Evolutionary conservation across 2,329 filamentous ascomycete genomes (phyloP).

Genomic region (Stachybotrys chlorohalonatus): DNA sequence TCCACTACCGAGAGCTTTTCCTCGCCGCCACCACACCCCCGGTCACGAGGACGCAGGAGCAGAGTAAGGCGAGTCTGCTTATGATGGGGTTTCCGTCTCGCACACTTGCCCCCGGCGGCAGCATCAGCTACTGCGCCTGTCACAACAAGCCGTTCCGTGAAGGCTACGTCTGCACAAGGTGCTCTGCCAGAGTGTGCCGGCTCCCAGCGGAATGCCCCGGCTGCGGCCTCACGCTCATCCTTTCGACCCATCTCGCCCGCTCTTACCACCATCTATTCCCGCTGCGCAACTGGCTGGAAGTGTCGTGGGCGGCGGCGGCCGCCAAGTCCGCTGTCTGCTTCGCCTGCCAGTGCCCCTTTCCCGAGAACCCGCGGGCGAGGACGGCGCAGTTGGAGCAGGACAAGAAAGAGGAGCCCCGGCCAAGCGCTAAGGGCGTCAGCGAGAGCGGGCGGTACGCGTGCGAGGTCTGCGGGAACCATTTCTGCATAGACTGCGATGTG

Average conservation of each 20-base stretch:
- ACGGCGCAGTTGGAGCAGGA: slow-evolving; percentile 6
- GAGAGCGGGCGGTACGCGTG: slow-evolving; percentile 87
- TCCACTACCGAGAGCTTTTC: slow-evolving; percentile 79
- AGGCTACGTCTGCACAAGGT: slow-evolving; percentile 86
- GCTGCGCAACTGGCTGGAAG: slow-evolving; percentile 81
- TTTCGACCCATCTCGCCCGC: slow-evolving; percentile 87
- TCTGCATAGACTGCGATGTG: slow-evolving; percentile 96
- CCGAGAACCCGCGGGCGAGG: slow-evolving; percentile 28
- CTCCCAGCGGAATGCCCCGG: slow-evolving; percentile 85
- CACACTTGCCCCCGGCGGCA: slow-evolving; percentile 57
- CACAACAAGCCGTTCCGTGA: slow-evolving; percentile 75
- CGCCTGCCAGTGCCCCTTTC: slow-evolving; percentile 69
- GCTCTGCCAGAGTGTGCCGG: slow-evolving; percentile 78
- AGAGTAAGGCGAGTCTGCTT: slow-evolving; percentile 57
- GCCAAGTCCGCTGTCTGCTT: slow-evolving; percentile 57
- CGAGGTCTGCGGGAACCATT: slow-evolving; percentile 77
- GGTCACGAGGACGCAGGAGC: slow-evolving; percentile 58
- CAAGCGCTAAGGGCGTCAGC: slow-evolving; percentile 55
- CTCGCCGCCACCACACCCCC: slow-evolving; percentile 85
- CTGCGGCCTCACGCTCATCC: slow-evolving; percentile 84
- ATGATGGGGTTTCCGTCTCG: slow-evolving; percentile 98
- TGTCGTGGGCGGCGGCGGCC: slow-evolving; percentile 70
- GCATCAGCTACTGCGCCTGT: slow-evolving; percentile 76
- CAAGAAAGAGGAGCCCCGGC: slow-evolving; percentile 1
- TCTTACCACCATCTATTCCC: slow-evolving; percentile 92